Percentiles rank a stretch among this genome's conserved stretches.
These are phyloP conservation scores for Clarireedia paspali DNA, from an alignment of 2,329 filamentous ascomycete genomes.

Conservation along the genomic window DNA sequence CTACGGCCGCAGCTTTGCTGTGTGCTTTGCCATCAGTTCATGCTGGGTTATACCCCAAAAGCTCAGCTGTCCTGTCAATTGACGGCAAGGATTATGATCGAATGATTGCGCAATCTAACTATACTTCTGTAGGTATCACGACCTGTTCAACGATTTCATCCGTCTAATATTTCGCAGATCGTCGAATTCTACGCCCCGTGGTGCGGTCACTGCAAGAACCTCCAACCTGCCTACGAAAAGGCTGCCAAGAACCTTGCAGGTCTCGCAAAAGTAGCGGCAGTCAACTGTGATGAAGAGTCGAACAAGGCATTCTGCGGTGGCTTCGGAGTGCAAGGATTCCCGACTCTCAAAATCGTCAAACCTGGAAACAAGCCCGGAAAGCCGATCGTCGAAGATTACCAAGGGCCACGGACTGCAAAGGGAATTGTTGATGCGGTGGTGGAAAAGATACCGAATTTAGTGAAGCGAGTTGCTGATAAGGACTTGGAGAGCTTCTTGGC, in stretches of 20 bases:
- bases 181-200: conserved; percentile 93
- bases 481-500: conserved; percentile 68
- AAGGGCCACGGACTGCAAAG: conserved; percentile 75
- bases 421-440: conserved; percentile 80
- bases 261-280: conserved; percentile 85
- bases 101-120: conserved; percentile 79
- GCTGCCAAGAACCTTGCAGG: conserved; percentile 84
- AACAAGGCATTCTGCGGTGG: conserved; percentile 83
- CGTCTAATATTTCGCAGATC: conserved; percentile 35
- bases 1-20: conserved; percentile 52
- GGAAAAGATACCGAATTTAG: conserved; percentile 85
- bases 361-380: conserved; percentile 75
- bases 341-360: conserved; percentile 86
- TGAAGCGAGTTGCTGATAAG: conserved; percentile 73
- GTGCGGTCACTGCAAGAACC: conserved; percentile 95
- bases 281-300: conserved; percentile 88
- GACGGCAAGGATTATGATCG: conserved; percentile 71
- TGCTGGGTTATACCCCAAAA: conserved; percentile 75
- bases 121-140: conserved; percentile 66
- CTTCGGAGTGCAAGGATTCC: conserved; percentile 90
- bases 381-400: conserved; percentile 84
- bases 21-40: conserved; percentile 52
- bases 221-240: conserved; percentile 94
- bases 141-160: conserved; percentile 5
- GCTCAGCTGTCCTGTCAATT: conserved; percentile 79